Percentiles rank a stretch among this genome's conserved stretches.
phyloP scores from a whole-genome alignment of 768 basidiomycete species.

The Psilocybe sp. region DNA sequence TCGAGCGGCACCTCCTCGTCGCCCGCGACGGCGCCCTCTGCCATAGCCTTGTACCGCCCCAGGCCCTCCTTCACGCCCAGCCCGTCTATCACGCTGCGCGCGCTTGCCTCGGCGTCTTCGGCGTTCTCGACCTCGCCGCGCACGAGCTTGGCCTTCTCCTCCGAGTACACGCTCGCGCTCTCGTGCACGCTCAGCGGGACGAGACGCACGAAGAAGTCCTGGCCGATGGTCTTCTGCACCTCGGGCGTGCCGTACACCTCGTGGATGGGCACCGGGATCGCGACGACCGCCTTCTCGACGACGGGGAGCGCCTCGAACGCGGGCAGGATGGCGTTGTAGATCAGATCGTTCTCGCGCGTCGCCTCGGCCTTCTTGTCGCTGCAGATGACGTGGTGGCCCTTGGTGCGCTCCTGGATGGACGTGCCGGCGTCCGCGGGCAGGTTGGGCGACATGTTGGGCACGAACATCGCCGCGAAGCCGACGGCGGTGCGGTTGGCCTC shows the following conservation, averaged over 20 bases:
- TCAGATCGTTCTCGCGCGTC: constrained; percentile 90
- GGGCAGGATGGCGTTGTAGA: constrained; percentile 91
- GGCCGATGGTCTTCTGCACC: constrained; percentile 92
- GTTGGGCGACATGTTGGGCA: constrained; percentile 71
- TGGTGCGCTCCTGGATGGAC: constrained; percentile 78
- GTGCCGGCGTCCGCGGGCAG: constrained; percentile 84
- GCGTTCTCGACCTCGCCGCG: constrained; percentile 85
- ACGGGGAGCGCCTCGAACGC: constrained; percentile 71
- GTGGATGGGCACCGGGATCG: constrained; percentile 87
- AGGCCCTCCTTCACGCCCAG: constrained; percentile 76
- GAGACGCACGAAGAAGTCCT: constrained; percentile 83
- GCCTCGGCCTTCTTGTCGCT: constrained; percentile 74
- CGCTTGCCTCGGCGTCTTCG: constrained; percentile 80
- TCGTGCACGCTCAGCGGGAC: constrained; percentile 95
- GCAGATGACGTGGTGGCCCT: constrained; percentile 76
- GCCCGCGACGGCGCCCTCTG: constrained; percentile 58
- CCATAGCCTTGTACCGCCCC: constrained; percentile 66
- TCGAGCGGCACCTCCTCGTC: constrained; percentile 70
- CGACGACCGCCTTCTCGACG: constrained; percentile 82
- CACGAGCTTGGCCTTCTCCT: constrained; percentile 95
- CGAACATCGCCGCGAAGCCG: constrained; percentile 69
- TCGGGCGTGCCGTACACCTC: constrained; percentile 90
- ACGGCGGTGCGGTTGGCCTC: constrained; percentile 73
- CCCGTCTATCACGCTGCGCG: constrained; percentile 74
- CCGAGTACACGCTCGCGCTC: constrained; percentile 93